Percentiles rank a stretch among this genome's conserved stretches.
Evolutionary conservation across 2,329 filamentous ascomycete genomes (phyloP).

Genomic region (Fusarium coicis): DNA sequence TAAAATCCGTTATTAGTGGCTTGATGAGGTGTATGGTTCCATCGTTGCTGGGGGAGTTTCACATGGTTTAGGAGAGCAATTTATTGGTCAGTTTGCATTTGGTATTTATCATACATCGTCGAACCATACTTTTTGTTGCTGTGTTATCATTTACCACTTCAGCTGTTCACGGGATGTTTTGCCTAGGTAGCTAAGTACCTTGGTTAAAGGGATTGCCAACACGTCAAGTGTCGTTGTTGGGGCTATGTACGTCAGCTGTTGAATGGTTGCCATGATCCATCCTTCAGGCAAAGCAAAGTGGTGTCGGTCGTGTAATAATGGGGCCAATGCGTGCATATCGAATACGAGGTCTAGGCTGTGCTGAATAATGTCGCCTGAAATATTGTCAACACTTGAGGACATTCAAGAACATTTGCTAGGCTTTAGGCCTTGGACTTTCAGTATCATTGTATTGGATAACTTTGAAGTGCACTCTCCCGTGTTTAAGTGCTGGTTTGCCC

Average conservation of each 20-base stretch:
- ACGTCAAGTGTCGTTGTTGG: neutral
- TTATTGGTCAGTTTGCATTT: neutral
- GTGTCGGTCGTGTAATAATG: constrained; percentile 1
- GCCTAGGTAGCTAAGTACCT: neutral
- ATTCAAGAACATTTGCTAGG: neutral
- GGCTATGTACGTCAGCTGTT: constrained; percentile 12
- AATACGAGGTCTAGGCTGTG: constrained; percentile 21
- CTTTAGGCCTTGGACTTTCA: neutral
- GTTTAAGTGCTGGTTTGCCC: neutral
- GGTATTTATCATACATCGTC: neutral
- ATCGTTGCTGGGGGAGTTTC: neutral
- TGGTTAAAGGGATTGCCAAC: neutral
- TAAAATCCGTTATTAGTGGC: neutral
- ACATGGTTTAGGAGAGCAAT: neutral
- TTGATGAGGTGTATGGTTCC: neutral
- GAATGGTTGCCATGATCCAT: neutral
- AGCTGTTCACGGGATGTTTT: neutral
- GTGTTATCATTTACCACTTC: neutral
- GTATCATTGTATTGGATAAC: neutral
- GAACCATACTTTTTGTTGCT: neutral
- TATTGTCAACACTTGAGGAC: neutral
- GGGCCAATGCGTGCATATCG: constrained; percentile 1
- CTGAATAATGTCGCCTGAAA: neutral
- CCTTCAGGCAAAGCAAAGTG: neutral
- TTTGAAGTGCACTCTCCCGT: neutral